Base-by-base conservation (phyloP, 2,329 filamentous ascomycete genomes). In the Fusarium scirpi region DNA sequence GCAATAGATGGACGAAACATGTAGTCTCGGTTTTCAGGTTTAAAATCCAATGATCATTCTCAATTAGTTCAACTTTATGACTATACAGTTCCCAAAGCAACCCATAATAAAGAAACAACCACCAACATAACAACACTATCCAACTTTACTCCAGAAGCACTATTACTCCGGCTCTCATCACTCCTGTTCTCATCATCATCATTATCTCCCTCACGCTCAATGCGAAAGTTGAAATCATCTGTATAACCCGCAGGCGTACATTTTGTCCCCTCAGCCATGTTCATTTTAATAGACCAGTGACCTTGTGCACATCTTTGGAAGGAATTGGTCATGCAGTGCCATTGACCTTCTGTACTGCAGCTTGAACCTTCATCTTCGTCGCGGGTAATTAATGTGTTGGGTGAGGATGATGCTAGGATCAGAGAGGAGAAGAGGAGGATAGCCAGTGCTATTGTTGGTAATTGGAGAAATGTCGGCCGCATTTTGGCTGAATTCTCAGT, bases 271-370 rank as follows among this genome's bases (percentile, higher is more conserved):
- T 76, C 74, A 0, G 85, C 62, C 81, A 81, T 80, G 63, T 41
- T 45, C 76, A 85, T 79, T n/a, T 80, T 79, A 1, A 65, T 76
- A 65, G 81, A 85, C 85, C 85, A 87, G 13, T 62, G 73, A 4
- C 85, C 85, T 12, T 78, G 75, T 5, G 82, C 84, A 71, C 85
- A 87, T 29, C 85, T 81, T 76, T 87, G 85, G 78, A 83, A 87
- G 34, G 78, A 80, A 22, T 69, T 77, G 1, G 78, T 80, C 78
- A 87, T 83, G 78, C 86, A 87, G 76, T 87, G 85, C 85, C 85
- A 87, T 65, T 83, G 81, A n/a, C 85, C 85, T 62, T 87, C 85
- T 15, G 78, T 72, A 13, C 77, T 75, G 75, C 85, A 87, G 7
- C 76, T 69, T 3, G 81, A 76, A 22, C 83, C 83, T 6, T 72